Conservation (phyloP, 106 monocot species). For the Acanthochlamys bracteata region DNA sequence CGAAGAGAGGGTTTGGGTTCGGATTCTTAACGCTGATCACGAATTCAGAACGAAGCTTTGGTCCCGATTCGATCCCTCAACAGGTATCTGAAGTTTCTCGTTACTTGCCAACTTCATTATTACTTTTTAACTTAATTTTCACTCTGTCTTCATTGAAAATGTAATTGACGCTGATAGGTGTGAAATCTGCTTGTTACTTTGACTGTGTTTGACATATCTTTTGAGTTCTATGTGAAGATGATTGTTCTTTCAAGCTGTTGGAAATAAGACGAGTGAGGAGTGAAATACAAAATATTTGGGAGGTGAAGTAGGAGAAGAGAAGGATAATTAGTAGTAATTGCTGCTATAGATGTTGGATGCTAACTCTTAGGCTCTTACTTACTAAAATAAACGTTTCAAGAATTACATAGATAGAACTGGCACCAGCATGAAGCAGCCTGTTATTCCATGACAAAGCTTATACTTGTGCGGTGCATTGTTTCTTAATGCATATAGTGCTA, state of each 20-base stretch:
- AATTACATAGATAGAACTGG: too few species aligned
- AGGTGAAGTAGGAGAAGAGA: too few species aligned
- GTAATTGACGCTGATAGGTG: not conserved
- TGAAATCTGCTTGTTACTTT: not conserved
- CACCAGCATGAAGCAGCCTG: too few species aligned
- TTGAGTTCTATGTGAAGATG: too few species aligned
- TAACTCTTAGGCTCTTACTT: not conserved
- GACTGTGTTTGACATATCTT: not conserved
- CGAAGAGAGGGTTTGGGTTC: slow-evolving; percentile 20
- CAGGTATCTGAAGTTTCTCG: slow-evolving; percentile 21
- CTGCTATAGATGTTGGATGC: not conserved
- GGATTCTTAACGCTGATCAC: slow-evolving; percentile 5
- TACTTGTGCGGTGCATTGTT: too few species aligned
- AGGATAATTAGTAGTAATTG: not conserved
- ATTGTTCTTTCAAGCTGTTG: too few species aligned
- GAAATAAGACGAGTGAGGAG: too few species aligned
- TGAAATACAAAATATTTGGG: too few species aligned
- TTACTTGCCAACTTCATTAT: not conserved
- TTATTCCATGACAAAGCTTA: too few species aligned
- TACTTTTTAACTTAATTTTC: not conserved
- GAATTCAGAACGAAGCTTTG: slow-evolving; percentile 32
- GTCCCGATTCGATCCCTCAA: slow-evolving; percentile 51
- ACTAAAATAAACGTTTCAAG: not conserved
- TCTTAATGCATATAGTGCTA: too few species aligned
- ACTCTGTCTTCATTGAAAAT: not conserved